Evolutionary conservation across 768 basidiomycete genomes (phyloP).

Genomic region (Lanmaoa rubissima): DNA sequence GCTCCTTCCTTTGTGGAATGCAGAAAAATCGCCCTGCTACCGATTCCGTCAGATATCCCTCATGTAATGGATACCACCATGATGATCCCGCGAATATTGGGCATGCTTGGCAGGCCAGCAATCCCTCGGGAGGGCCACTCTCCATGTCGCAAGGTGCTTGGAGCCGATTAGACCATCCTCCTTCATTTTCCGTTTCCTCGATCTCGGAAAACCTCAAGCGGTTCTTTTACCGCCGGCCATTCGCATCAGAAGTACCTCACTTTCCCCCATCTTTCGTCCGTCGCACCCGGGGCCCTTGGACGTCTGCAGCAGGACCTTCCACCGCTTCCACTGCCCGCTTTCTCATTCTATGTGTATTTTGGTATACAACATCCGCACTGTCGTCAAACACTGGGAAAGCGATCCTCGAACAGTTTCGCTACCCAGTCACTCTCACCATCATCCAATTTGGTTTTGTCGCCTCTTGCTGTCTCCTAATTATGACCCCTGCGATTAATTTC

Average conservation of each 20-base stretch:
- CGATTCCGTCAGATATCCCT: conserved; percentile 16
- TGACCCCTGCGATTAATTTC: conserved; percentile 70
- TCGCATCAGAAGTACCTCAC: conserved; percentile 8
- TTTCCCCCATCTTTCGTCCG: conserved; percentile 28
- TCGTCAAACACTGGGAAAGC: conserved; percentile 97
- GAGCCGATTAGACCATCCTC: conserved; percentile 1
- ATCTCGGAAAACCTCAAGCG: conserved; percentile 18
- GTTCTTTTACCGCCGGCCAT: conserved; percentile 17
- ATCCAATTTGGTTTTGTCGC: conserved; percentile 97
- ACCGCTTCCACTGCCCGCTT: conserved; percentile 48
- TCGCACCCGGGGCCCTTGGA: conserved; percentile 20
- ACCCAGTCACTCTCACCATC: conserved; percentile 95
- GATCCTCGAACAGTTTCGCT: conserved; percentile 89
- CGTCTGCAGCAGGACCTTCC: conserved; percentile 14
- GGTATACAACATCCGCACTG: conserved; percentile 92
- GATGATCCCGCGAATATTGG: conserved; percentile 14
- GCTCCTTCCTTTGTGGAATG: conserved; percentile 19
- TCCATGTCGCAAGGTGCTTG: conserved; percentile 7
- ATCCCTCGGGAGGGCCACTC: conserved; percentile 10
- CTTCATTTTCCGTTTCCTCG: conserved; percentile 8
- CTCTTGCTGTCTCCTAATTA: conserved; percentile 78
- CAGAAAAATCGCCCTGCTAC: conserved; percentile 12
- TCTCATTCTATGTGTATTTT: conserved; percentile 78
- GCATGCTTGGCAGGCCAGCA: conserved; percentile 26
- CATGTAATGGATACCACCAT: conserved; percentile 17